phyloP scores from a whole-genome alignment of 2,329 filamentous ascomycete genomes.

The Diaporthe australafricana region DNA sequence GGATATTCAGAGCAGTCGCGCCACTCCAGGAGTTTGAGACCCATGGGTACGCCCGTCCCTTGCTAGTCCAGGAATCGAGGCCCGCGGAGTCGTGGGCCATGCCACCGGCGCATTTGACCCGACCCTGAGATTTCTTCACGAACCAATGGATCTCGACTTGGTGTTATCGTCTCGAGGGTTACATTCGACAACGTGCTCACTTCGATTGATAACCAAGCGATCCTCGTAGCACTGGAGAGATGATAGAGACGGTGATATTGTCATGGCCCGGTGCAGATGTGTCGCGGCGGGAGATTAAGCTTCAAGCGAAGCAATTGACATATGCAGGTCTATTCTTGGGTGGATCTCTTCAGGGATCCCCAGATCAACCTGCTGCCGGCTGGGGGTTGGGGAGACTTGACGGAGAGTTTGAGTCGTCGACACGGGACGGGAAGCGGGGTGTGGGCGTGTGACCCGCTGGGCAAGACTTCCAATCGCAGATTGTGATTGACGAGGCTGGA shows the following conservation, averaged over 20 bases:
- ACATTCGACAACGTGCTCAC: neutral
- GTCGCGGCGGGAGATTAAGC: conserved; percentile 20
- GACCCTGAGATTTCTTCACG: neutral
- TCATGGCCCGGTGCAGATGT: neutral
- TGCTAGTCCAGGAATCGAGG: neutral
- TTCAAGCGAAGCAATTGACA: conserved; percentile 28
- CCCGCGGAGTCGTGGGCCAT: neutral
- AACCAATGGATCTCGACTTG: neutral
- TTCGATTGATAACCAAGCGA: neutral
- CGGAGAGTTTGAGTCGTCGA: conserved; percentile 21
- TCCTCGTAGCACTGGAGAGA: neutral
- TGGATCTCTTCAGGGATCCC: conserved; percentile 22
- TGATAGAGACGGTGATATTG: neutral
- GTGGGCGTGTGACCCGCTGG: conserved; percentile 11
- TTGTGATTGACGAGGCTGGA: conserved; percentile 9
- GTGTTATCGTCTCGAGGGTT: neutral
- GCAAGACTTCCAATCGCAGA: conserved; percentile 13
- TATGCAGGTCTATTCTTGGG: conserved; percentile 25
- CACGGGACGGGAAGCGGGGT: conserved; percentile 22
- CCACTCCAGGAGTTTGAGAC: neutral
- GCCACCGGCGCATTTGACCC: neutral
- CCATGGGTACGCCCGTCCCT: neutral
- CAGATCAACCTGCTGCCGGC: neutral
- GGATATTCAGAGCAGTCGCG: neutral
- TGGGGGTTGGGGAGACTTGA: neutral